A percentile compares a stretch with the other conserved stretches of the same genome.
These are phyloP conservation scores for Chalaropsis ovoidea DNA, from an alignment of 2,329 filamentous ascomycete species.

Conservation along the genomic window DNA sequence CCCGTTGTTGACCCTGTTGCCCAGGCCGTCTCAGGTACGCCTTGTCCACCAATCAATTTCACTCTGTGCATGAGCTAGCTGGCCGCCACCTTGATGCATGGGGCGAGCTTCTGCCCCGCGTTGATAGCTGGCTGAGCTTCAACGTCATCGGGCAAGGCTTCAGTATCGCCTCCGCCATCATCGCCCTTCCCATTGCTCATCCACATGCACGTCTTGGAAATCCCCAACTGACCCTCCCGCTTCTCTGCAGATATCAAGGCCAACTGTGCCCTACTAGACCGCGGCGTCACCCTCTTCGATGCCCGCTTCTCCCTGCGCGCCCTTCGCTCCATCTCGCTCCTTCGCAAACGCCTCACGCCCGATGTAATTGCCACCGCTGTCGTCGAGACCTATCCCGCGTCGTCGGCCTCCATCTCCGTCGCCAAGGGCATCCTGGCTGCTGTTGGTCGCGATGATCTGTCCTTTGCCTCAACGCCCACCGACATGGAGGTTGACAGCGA, in stretches of 20 bases:
- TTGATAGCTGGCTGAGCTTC: not conserved
- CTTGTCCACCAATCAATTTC: too few relatives aligned
- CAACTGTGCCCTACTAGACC: constrained; percentile 85
- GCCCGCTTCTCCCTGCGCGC: constrained; percentile 89
- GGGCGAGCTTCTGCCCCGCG: not conserved
- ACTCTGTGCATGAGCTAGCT: too few relatives aligned
- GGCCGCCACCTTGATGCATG: not conserved
- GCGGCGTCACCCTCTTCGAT: constrained; percentile 87
- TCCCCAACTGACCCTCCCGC: constrained; percentile 27
- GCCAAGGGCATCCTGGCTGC: constrained; percentile 61
- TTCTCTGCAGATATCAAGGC: constrained; percentile 69
- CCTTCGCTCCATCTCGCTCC: constrained; percentile 85
- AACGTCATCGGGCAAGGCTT: not conserved
- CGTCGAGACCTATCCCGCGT: constrained; percentile 63
- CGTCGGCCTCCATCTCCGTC: constrained; percentile 49
- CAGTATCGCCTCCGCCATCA: not conserved
- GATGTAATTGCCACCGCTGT: constrained; percentile 74
- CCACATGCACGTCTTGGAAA: not conserved
- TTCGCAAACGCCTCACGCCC: constrained; percentile 80
- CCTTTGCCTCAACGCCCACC: constrained; percentile 43
- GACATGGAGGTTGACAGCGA: constrained; percentile 69
- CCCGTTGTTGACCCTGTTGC: constrained; percentile 50
- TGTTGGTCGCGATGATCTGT: constrained; percentile 56
- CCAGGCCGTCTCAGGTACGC: constrained; percentile 51
- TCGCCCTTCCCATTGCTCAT: not conserved